Conservation (phyloP, 768 basidiomycete genomes). For the Russula virescens region DNA sequence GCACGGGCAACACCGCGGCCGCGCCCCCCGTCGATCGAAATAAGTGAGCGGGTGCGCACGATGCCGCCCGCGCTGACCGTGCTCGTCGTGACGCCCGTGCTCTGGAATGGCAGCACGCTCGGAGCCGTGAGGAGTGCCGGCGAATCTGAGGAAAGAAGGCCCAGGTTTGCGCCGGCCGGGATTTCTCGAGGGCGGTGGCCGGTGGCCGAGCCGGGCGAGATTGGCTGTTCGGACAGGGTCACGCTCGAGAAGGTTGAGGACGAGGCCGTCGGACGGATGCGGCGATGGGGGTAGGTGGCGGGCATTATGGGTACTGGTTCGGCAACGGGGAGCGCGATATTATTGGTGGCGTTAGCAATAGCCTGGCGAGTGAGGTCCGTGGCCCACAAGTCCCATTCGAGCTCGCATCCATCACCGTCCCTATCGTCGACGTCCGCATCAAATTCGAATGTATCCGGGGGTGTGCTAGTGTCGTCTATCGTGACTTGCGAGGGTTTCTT, state of each 20-base stretch:
- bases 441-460: not conserved
- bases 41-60: conserved; percentile 23
- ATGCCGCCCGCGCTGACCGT: conserved; percentile 22
- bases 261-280: not conserved
- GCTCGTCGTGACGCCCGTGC: conserved; percentile 24
- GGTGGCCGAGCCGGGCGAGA: not conserved
- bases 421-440: conserved; percentile 11
- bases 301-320: not conserved
- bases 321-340: not conserved
- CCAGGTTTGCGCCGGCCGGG: conserved; percentile 2
- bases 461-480: not conserved
- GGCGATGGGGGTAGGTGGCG: not conserved
- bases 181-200: not conserved
- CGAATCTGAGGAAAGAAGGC: conserved; percentile 14
- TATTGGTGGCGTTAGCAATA: not conserved
- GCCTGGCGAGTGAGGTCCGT: conserved; percentile 24
- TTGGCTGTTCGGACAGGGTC: not conserved
- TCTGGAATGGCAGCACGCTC: conserved; percentile 18
- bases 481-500: not conserved
- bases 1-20: conserved; percentile 22
- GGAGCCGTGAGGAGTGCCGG: conserved; percentile 23
- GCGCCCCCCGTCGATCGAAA: conserved; percentile 13
- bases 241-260: conserved; percentile 8
- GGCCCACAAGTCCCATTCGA: conserved; percentile 28
- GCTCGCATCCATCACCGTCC: conserved; percentile 21